phyloP scores from a whole-genome alignment of 805 yeast genomes.

The Pichia heedii region DNA sequence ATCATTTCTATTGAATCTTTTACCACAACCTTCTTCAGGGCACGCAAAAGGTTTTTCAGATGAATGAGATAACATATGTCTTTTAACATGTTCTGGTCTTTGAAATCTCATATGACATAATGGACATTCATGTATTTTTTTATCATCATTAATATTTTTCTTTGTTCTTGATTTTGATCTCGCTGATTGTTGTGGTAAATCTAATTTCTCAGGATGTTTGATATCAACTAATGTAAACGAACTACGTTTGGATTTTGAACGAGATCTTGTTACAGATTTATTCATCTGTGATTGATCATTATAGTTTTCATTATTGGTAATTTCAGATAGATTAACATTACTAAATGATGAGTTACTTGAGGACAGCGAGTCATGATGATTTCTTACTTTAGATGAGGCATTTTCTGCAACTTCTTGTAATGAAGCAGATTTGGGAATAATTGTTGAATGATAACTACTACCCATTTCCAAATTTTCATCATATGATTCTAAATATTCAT shows the following conservation, averaged over 20 bases:
- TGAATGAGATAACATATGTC: conserved; percentile 52
- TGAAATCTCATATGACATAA: conserved; percentile 54
- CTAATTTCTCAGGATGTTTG: conserved; percentile 22
- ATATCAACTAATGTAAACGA: conserved; percentile 10
- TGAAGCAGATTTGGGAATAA: not conserved
- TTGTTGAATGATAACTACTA: not conserved
- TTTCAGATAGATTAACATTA: not conserved
- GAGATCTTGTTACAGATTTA: conserved; percentile 4
- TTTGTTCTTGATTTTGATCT: conserved; percentile 27
- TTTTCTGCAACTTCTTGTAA: conserved; percentile 6
- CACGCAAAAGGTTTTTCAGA: conserved; percentile 50
- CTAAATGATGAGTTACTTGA: not conserved
- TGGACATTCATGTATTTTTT: conserved; percentile 57
- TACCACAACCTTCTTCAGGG: conserved; percentile 42
- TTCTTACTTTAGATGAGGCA: not conserved
- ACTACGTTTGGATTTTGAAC: conserved; percentile 7
- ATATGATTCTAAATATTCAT: not conserved
- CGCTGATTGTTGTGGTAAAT: conserved; percentile 27
- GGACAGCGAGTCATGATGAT: not conserved
- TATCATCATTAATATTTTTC: conserved; percentile 30
- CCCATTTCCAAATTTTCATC: not conserved
- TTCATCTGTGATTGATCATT: not conserved
- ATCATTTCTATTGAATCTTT: conserved; percentile 50
- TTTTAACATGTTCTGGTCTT: conserved; percentile 63
- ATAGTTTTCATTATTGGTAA: no score